Evolutionary conservation across 176 grass and related monocot genomes (phyloP).

Genomic region (maize (Zea mays)): Zm-B73-REFERENCE-NAM-5.0 NC_050100.1:80909001-80909500

Average conservation of each 20-base stretch:
- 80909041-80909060: slow-evolving; percentile 95
- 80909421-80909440: slow-evolving; percentile 98
- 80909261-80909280: slow-evolving; percentile 97
- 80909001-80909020: slow-evolving; percentile 92
- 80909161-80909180: slow-evolving; percentile 94
- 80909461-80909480: slow-evolving; percentile 86
- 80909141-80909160: slow-evolving; percentile 95
- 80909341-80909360: slow-evolving; percentile 82
- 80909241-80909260: slow-evolving; percentile 99
- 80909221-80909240: slow-evolving; percentile 96
- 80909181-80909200: slow-evolving; percentile 99
- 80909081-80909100: slow-evolving; percentile 95
- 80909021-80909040: slow-evolving; percentile 92
- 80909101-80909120: slow-evolving; percentile 97
- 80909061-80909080: slow-evolving; percentile 95
- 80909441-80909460: slow-evolving; percentile 93
- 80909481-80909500: slow-evolving; percentile 99
- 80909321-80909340: slow-evolving; percentile 94
- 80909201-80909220: slow-evolving; percentile 92
- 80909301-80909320: slow-evolving; percentile 96
- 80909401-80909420: slow-evolving; percentile 88
- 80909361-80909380: slow-evolving; percentile 78
- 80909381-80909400: slow-evolving; percentile 95
- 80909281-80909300: slow-evolving; percentile 97
- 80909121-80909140: slow-evolving; percentile 98